These are phyloP conservation scores for Colletotrichum kahawae DNA, from an alignment of 2,329 filamentous ascomycete species.

Conservation along the genomic window DNA sequence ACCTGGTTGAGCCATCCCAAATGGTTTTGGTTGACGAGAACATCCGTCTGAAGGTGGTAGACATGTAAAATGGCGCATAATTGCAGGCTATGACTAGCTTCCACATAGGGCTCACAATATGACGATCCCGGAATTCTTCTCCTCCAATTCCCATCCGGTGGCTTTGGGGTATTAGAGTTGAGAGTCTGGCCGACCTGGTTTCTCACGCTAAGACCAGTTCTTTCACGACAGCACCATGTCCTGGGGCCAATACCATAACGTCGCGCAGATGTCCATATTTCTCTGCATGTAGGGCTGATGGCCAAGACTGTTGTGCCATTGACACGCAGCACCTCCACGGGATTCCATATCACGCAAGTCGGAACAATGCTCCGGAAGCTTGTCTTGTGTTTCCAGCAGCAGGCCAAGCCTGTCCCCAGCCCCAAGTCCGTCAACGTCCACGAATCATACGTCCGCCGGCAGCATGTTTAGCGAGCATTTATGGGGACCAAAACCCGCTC, in stretches of 20 bases:
- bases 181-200: not conserved
- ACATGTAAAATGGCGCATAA: not conserved
- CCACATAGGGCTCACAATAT: rapidly evolving
- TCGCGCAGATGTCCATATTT: not conserved
- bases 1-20: not conserved
- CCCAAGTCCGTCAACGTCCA: not conserved
- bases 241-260: not conserved
- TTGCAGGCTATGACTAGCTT: not conserved
- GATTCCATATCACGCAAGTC: not conserved
- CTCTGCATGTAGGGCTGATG: not conserved
- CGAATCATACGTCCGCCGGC: not conserved
- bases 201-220: not conserved
- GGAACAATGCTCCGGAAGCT: not conserved
- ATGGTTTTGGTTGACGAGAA: conserved; percentile 5
- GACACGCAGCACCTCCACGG: not conserved
- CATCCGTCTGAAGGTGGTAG: not conserved
- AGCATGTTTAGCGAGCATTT: not conserved
- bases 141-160: not conserved
- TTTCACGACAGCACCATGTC: not conserved
- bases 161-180: not conserved
- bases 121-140: rapidly evolving
- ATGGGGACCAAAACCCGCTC: not conserved
- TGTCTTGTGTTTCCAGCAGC: not conserved
- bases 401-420: not conserved
- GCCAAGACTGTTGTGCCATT: not conserved